Conservation (phyloP, 192 early-diverging fungal genomes). For the Coemansia pectinata region DNA sequence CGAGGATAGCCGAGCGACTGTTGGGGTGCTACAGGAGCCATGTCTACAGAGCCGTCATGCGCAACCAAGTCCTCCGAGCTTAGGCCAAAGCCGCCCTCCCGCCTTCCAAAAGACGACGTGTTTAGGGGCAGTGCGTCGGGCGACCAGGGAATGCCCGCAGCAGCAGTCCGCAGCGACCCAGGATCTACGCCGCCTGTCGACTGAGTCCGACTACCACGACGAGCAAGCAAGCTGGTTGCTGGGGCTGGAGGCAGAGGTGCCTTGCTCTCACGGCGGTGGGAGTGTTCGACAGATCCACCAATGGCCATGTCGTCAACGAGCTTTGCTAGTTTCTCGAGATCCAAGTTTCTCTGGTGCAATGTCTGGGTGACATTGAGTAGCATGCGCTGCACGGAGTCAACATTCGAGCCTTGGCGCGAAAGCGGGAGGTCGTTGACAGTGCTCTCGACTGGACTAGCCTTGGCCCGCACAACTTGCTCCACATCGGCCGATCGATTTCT, state of each 20-base stretch:
- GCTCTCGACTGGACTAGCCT: conserved; percentile 18
- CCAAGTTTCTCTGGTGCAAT: conserved; percentile 46
- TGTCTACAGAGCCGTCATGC: neutral
- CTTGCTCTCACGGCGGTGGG: neutral
- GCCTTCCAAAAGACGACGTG: conserved; percentile 12
- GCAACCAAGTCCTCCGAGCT: conserved; percentile 28
- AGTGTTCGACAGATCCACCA: neutral
- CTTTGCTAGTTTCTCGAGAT: conserved; percentile 47
- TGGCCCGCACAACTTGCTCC: conserved; percentile 25
- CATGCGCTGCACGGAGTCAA: conserved; percentile 54
- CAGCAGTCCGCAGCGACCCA: conserved; percentile 21
- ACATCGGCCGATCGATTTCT: conserved; percentile 18
- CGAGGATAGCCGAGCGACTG: neutral
- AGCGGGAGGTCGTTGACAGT: conserved; percentile 15
- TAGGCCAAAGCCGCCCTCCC: conserved; percentile 34
- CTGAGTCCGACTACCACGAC: neutral
- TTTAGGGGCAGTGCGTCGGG: conserved; percentile 19
- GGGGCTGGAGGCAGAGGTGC: neutral
- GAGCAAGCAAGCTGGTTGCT: neutral
- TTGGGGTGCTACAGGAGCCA: neutral
- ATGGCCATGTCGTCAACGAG: conserved; percentile 23
- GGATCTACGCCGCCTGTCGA: neutral
- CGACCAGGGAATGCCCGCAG: conserved; percentile 45
- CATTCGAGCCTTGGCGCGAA: conserved; percentile 27
- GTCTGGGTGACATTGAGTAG: conserved; percentile 45